Evolutionary conservation across 495 filamentous ascomycete species (phyloP).

Genomic region (Usnea hakonensis): DNA sequence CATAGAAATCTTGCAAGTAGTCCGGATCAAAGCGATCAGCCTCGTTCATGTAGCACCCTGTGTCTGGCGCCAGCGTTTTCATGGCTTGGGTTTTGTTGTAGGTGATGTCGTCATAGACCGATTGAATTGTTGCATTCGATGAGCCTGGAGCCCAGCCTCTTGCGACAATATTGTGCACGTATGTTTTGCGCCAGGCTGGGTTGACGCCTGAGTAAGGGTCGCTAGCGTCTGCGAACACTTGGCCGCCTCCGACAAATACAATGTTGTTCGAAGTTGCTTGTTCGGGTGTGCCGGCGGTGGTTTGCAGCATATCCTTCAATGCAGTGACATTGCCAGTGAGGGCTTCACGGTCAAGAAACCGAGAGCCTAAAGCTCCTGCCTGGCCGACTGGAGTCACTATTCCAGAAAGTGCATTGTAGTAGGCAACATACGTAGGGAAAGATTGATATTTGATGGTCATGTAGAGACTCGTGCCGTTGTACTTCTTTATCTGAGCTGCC

Average conservation of each 20-base stretch:
- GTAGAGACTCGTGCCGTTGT: conserved; percentile 27
- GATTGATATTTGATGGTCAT: conserved; percentile 28
- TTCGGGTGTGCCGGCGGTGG: conserved; percentile 25
- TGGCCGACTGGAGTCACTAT: conserved; percentile 23
- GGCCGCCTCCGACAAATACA: conserved; percentile 35
- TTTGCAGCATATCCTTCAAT: conserved; percentile 27
- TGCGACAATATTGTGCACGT: conserved; percentile 34
- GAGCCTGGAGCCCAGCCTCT: conserved; percentile 33
- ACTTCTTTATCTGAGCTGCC: conserved; percentile 20
- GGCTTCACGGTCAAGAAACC: conserved; percentile 33
- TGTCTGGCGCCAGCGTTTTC: conserved; percentile 29
- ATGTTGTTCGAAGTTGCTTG: conserved; percentile 28
- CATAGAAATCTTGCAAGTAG: conserved; percentile 44
- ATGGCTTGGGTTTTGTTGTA: conserved; percentile 42
- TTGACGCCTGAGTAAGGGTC: conserved; percentile 32
- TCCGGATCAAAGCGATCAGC: conserved; percentile 31
- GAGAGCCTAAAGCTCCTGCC: conserved; percentile 29
- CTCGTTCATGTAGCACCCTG: conserved; percentile 38
- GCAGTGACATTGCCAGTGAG: conserved; percentile 22
- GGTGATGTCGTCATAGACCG: conserved; percentile 40
- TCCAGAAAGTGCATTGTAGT: conserved; percentile 32
- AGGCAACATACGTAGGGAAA: conserved; percentile 31
- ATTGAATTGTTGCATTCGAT: conserved; percentile 33
- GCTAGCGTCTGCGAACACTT: conserved; percentile 26
- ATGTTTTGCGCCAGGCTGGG: conserved; percentile 39